phyloP scores from a whole-genome alignment of 2,329 filamentous ascomycete species.

The Rugonectria rugulosa region DNA sequence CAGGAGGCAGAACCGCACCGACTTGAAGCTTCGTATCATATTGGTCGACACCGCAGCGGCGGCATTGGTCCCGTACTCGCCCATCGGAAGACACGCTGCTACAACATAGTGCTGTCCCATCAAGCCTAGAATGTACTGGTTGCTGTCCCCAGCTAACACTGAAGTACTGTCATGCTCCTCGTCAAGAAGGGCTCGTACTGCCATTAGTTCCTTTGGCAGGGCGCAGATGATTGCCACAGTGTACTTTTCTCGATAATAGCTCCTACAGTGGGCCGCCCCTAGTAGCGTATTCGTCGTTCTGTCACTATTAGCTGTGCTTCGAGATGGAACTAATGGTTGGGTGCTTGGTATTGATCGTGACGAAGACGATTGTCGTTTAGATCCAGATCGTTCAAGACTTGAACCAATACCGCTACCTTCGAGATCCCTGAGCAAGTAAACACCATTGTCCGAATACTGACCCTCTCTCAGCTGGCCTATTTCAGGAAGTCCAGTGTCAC shows the following conservation, averaged over 20 bases:
- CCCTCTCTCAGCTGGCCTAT: background rate
- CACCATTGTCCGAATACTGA: background rate
- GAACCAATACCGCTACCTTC: slow-evolving; percentile 3
- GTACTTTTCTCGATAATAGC: slow-evolving; percentile 1
- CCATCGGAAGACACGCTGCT: background rate
- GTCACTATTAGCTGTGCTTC: too few species aligned
- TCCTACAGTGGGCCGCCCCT: too few species aligned
- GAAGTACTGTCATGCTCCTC: background rate
- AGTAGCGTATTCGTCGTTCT: too few species aligned
- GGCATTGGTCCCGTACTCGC: background rate
- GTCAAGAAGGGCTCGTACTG: slow-evolving; percentile 19
- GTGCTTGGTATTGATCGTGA: background rate
- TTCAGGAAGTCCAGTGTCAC: background rate
- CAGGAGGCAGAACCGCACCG: background rate
- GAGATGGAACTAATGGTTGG: background rate
- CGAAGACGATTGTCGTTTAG: background rate
- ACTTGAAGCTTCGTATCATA: background rate
- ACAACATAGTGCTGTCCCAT: background rate
- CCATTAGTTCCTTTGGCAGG: slow-evolving; percentile 13
- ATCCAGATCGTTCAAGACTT: background rate
- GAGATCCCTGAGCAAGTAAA: background rate
- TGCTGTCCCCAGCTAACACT: background rate
- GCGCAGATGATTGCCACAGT: slow-evolving; percentile 25
- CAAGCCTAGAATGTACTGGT: background rate
- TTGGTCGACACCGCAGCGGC: background rate